These are phyloP conservation scores for Argentina anserina DNA, from an alignment of 306 rosid species.

Conservation along the genomic window DNA sequence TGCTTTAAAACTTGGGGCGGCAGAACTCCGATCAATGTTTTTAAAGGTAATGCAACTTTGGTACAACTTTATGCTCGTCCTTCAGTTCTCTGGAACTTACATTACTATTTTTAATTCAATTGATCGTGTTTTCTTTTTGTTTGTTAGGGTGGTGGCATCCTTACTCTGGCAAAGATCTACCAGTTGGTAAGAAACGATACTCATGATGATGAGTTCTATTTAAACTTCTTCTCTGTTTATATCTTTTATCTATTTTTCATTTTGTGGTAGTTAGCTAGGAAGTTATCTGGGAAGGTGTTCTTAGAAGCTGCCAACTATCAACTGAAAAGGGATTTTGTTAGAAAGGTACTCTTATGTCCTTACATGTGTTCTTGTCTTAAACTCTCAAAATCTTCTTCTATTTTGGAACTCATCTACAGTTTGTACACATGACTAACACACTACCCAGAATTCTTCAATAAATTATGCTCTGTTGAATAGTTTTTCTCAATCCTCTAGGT, in stretches of 20 bases:
- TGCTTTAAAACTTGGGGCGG: conserved; percentile 51
- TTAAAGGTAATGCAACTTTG: conserved; percentile 50
- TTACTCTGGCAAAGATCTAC: conserved; percentile 66
- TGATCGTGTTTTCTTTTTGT: not conserved
- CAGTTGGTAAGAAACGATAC: conserved; percentile 61
- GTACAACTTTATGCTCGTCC: conserved; percentile 4
- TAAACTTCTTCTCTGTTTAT: not conserved
- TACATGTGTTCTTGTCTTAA: not conserved
- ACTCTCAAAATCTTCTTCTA: not conserved
- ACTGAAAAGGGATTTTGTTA: conserved; percentile 71
- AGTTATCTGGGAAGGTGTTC: conserved; percentile 73
- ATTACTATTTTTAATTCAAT: conserved; percentile 21
- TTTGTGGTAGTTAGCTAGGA: conserved; percentile 56
- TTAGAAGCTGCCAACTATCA: conserved; percentile 89
- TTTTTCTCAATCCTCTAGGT: not conserved
- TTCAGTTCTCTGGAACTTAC: conserved; percentile 14
- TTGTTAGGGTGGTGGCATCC: conserved; percentile 66
- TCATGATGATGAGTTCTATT: conserved; percentile 15
- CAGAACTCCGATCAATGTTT: conserved; percentile 60
- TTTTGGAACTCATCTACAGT: not conserved
- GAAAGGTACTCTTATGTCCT: conserved; percentile 49
- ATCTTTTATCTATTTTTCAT: conserved; percentile 26
- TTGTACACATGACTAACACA: not conserved
- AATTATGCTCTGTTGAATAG: not conserved
- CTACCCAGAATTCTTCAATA: not conserved